Base-by-base conservation (phyloP, 345 rosid genomes). In the Gossypium arboreum region DNA sequence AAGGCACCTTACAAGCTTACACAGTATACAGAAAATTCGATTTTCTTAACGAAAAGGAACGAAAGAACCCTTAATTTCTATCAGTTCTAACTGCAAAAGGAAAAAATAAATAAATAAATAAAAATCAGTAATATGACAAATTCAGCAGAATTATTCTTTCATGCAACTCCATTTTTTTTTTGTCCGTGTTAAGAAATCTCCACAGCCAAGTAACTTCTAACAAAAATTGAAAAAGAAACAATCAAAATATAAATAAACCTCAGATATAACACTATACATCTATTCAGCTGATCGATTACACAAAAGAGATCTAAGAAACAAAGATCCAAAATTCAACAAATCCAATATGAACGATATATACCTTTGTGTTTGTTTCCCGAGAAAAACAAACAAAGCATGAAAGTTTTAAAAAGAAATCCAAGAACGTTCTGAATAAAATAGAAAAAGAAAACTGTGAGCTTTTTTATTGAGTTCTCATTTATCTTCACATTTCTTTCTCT, bases 341-440 rank as follows among this genome's bases (percentile, higher is more conserved):
- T 62, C 75, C 47, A 57, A 20, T 3, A 69, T 68, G 52, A 48
- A 68, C 29, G 61, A 75, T 13, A 54, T 2, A 54, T 43, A 74
- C 79, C 48, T 59, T 59, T 45, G 18, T 61, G 75, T 74, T 77
- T 74, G 64, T 67, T 77, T 72, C 72, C 71, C 24, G 45, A 69
- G 75, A 68, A 44, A 55, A 41, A 63, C 16, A 59, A 59, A 12
- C 17, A 25, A 12, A 59, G 39, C 2, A 59, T 41, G 57, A 47
- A 41, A 70, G 39, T 71, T 47, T 41, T 11, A 15, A 12, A 66
- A 68, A 68, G 16, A 67, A 27, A 52, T 41, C 71, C 9, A 63
- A 60, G 39, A 24, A 34, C 41, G 41, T 11, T 3, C 13, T 10
- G 2, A 56, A 56, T 18, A 56, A 25, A 27, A 60, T n/a, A 12